Evolutionary conservation across 2,329 filamentous ascomycete species (phyloP).

Genomic region (Magnaporthiopsis poae): DNA sequence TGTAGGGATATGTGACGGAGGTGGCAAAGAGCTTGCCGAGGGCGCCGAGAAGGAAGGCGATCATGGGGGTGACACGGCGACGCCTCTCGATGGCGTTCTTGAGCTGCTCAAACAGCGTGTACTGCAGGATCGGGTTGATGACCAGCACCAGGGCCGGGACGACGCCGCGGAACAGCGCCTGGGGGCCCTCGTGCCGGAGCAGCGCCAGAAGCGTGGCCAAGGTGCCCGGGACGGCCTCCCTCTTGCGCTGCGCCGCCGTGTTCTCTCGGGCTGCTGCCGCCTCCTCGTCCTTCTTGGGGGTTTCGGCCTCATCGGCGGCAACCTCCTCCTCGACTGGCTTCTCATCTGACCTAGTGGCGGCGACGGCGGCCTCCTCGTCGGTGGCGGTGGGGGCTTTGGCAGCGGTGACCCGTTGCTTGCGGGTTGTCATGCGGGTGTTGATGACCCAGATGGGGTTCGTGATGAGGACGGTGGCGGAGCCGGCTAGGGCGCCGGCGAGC

Average conservation of each 20-base stretch:
- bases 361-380: constrained; percentile 11
- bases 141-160: constrained; percentile 87
- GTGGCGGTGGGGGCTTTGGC: constrained; percentile 27
- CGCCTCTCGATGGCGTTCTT: constrained; percentile 75
- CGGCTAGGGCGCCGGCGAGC: constrained; percentile 87
- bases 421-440: constrained; percentile 95
- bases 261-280: constrained; percentile 16
- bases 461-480: constrained; percentile 84
- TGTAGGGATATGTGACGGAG: constrained; percentile 91
- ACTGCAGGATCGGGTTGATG: constrained; percentile 96
- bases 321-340: constrained; percentile 18
- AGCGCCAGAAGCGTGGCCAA: constrained; percentile 72
- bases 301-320: constrained; percentile 13
- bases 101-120: constrained; percentile 96
- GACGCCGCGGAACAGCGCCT: constrained; percentile 82
- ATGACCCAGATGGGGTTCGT: constrained; percentile 99
- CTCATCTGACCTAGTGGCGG: constrained; percentile 19
- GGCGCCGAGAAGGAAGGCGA: constrained; percentile 85
- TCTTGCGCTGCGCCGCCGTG: constrained; percentile 15
- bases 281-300: constrained; percentile 13
- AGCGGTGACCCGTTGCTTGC: constrained; percentile 44
- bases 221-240: constrained; percentile 40
- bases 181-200: constrained; percentile 71
- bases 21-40: constrained; percentile 92
- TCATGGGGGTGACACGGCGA: constrained; percentile 65